phyloP scores from a whole-genome alignment of 164 flowering plant genomes.

The Paratinospora sagittata region DNA sequence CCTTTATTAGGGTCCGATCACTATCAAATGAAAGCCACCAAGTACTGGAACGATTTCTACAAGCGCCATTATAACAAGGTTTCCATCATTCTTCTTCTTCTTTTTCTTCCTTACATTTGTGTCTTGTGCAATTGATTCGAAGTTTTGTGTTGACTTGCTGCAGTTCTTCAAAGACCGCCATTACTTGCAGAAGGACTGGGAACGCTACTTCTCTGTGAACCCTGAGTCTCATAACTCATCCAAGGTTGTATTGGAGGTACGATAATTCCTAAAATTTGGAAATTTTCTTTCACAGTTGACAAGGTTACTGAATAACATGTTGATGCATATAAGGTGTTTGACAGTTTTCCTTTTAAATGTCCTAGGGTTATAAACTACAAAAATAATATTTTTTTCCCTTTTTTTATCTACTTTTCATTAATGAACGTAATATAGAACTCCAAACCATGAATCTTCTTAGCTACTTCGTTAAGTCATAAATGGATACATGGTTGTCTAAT shows the following conservation, averaged over 20 bases:
- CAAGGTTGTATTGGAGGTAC: slow-evolving; percentile 43
- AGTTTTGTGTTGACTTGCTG: not conserved
- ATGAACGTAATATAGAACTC: no score
- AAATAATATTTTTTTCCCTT: no score
- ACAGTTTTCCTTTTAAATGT: not conserved
- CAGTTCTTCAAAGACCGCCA: slow-evolving; percentile 53
- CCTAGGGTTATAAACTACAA: not conserved
- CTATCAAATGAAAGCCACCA: slow-evolving; percentile 19
- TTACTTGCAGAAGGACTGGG: slow-evolving; percentile 50
- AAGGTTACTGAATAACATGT: not conserved
- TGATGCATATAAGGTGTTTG: not conserved
- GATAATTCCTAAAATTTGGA: not conserved
- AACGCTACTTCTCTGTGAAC: slow-evolving; percentile 26
- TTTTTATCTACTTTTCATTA: no score
- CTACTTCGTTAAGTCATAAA: no score
- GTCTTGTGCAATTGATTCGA: not conserved
- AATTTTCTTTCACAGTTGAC: not conserved
- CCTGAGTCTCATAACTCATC: slow-evolving; percentile 2
- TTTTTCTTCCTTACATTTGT: not conserved
- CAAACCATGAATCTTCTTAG: no score
- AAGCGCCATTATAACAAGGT: slow-evolving; percentile 38
- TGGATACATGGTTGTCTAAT: no score
- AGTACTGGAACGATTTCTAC: slow-evolving; percentile 39
- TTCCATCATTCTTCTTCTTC: not conserved
- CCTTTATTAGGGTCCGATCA: not conserved